Evolutionary conservation across 2,329 filamentous ascomycete genomes (phyloP), one percentile per base, ranked within the genome.

Genomic region (Dothiorella sarmentorum): DNA sequence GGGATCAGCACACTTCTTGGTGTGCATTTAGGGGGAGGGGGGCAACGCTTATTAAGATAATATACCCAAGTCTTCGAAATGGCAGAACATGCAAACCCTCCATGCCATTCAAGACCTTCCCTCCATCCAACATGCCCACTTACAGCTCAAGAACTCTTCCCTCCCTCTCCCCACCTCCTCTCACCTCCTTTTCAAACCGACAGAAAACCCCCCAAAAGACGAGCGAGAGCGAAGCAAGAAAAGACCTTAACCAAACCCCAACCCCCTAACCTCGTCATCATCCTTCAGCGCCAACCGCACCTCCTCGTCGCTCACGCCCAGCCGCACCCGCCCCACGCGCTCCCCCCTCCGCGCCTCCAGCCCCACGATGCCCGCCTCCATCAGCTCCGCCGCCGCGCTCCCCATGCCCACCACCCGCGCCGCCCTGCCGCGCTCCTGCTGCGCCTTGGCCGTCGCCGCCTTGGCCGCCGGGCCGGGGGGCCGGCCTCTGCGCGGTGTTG

Each of bases 261-360:
- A 78, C 37, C 88, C 87, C 73, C 87, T 91, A 58, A 95, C 87
- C 69, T 97, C 91, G 7, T 84, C 84, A 75, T 99, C 94, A 64
- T 96, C 92, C 61, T 88, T 85, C 65, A 97, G 85, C 27, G 93
- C 94, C 70, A 91, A 83, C 69, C 88, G 88, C 26, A 99, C 85
- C 74, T 99, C 93, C 68, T 97, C 93, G 61, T 96, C 90, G 11
- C 90, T 89, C 64, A 97, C 87, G 20, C 90, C 86, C 59, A 99
- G 79, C 59, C 93, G 82, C 38, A 99, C 84, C 72, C 95, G 92
- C 59, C 91, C 93, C 20, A 90, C 91, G 42, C 94, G 81, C 70
- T 97, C 93, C 0, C 91, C 88, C 63, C 86, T 86, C 61, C 78
- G 75, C 3, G 84, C 84, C 72, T 99, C 94, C 55, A 99, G 73